phyloP scores from a whole-genome alignment of 495 filamentous ascomycete genomes.

The Penicillium egyptiacum region DNA sequence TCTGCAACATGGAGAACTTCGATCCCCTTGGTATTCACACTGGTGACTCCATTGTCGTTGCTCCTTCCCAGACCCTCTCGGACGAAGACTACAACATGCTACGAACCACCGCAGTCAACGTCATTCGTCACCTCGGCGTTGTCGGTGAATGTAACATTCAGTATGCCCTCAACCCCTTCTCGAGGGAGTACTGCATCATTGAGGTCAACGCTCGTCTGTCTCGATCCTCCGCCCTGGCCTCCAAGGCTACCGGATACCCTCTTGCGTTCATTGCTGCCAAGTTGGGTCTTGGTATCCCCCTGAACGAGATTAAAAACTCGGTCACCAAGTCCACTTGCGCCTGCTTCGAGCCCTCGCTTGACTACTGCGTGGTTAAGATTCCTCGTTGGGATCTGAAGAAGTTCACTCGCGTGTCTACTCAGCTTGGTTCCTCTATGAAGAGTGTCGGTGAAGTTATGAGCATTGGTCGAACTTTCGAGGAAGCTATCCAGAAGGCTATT shows the following conservation, averaged over 20 bases:
- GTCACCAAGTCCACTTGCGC: slow-evolving; percentile 96
- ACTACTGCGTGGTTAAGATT: slow-evolving; percentile 99
- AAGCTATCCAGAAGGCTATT: slow-evolving; percentile 98
- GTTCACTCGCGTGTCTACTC: slow-evolving; percentile 92
- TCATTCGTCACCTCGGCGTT: slow-evolving; percentile 94
- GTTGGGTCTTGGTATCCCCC: slow-evolving; percentile 86
- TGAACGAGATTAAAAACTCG: slow-evolving; percentile 95
- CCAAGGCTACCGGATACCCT: slow-evolving; percentile 96
- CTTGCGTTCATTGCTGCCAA: slow-evolving; percentile 97
- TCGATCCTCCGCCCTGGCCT: slow-evolving; percentile 92
- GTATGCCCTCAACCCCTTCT: slow-evolving; percentile 96
- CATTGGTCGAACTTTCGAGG: slow-evolving; percentile 94
- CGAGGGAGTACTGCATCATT: slow-evolving; percentile 96
- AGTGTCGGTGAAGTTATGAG: slow-evolving; percentile 99
- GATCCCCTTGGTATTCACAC: slow-evolving; percentile 98
- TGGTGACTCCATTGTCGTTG: slow-evolving; percentile 97
- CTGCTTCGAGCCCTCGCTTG: slow-evolving; percentile 98
- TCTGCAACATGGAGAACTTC: slow-evolving; percentile 99
- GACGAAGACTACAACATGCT: slow-evolving; percentile 99
- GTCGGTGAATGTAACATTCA: slow-evolving; percentile 99
- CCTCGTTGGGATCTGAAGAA: slow-evolving; percentile 99
- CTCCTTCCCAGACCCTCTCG: slow-evolving; percentile 92
- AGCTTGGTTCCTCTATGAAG: slow-evolving; percentile 98
- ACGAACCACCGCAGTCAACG: slow-evolving; percentile 96
- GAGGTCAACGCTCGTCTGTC: slow-evolving; percentile 98